Conservation (phyloP, 495 filamentous ascomycete species). For the Penicillium bovifimosum region DNA sequence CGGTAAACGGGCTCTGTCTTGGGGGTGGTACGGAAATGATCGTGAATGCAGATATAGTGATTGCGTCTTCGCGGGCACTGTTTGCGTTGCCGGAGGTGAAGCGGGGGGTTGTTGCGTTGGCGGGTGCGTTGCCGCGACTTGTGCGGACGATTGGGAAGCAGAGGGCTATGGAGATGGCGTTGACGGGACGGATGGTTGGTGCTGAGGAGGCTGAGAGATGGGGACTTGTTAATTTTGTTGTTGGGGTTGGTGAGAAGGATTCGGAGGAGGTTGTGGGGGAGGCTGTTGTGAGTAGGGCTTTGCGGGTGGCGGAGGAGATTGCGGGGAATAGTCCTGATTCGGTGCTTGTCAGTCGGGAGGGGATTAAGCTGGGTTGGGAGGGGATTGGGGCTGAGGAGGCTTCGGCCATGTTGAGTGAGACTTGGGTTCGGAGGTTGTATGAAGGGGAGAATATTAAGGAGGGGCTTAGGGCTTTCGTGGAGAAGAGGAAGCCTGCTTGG, state of each 20-base stretch:
- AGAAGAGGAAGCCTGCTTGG: constrained; percentile 75
- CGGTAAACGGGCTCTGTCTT: constrained; percentile 65
- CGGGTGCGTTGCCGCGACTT: constrained; percentile 69
- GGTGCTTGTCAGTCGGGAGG: constrained; percentile 63
- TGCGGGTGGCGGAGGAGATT: constrained; percentile 44
- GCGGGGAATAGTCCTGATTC: constrained; percentile 64
- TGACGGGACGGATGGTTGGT: constrained; percentile 56
- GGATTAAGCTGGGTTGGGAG: constrained; percentile 68
- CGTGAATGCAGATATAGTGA: constrained; percentile 65
- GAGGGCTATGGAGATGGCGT: constrained; percentile 69
- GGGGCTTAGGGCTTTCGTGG: constrained; percentile 73
- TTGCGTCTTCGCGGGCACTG: constrained; percentile 48
- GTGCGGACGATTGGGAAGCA: constrained; percentile 60
- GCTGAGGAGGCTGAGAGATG: constrained; percentile 58
- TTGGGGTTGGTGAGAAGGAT: constrained; percentile 26
- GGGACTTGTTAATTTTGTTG: constrained; percentile 68
- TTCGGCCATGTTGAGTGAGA: constrained; percentile 51
- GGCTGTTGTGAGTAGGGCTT: constrained; percentile 43
- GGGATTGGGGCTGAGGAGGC: constrained; percentile 60
- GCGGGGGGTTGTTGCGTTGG: constrained; percentile 65
- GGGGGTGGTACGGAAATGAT: constrained; percentile 76
- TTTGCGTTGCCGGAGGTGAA: constrained; percentile 69
- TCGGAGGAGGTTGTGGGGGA: constrained; percentile 21
- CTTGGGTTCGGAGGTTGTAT: constrained; percentile 56
- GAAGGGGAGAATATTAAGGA: constrained; percentile 76